Conservation (phyloP, 179 eudicot species). For the Corrigiola litoralis region DNA sequence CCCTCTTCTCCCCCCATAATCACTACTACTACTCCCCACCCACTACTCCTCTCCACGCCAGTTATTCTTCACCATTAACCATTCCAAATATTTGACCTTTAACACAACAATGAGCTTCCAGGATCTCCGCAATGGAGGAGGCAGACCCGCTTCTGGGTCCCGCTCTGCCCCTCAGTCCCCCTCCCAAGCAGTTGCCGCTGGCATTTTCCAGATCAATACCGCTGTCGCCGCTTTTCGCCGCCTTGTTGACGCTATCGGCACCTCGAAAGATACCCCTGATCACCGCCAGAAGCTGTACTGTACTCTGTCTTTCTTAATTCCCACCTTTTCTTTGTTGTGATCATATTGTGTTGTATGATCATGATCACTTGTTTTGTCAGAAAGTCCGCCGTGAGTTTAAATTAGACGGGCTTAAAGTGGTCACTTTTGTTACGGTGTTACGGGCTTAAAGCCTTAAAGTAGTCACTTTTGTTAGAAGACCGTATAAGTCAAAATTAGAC, state of each 20-base stretch:
- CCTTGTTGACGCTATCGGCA: slow-evolving; percentile 48
- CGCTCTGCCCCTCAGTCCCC: slow-evolving; percentile 28
- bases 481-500: too few relatives aligned
- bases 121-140: slow-evolving; percentile 48
- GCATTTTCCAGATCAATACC: slow-evolving; percentile 65
- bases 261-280: slow-evolving; percentile 58
- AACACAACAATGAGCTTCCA: slow-evolving; percentile 48
- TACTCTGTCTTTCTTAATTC: neutral
- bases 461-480: too few relatives aligned
- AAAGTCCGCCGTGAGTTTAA: too few relatives aligned
- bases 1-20: too few relatives aligned
- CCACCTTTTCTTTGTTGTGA: neutral
- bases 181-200: slow-evolving; percentile 52
- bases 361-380: too few relatives aligned
- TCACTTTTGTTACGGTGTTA: too few relatives aligned
- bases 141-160: slow-evolving; percentile 30
- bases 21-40: neutral
- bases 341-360: neutral
- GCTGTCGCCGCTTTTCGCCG: slow-evolving; percentile 49
- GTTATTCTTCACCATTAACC: neutral
- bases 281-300: slow-evolving; percentile 60
- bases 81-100: neutral
- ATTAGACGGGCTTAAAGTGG: too few relatives aligned
- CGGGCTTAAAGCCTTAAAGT: too few relatives aligned
- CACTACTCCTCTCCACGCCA: neutral